Base-by-base conservation (phyloP, 2,329 filamentous ascomycete genomes). In the Hortaea sp. region DNA sequence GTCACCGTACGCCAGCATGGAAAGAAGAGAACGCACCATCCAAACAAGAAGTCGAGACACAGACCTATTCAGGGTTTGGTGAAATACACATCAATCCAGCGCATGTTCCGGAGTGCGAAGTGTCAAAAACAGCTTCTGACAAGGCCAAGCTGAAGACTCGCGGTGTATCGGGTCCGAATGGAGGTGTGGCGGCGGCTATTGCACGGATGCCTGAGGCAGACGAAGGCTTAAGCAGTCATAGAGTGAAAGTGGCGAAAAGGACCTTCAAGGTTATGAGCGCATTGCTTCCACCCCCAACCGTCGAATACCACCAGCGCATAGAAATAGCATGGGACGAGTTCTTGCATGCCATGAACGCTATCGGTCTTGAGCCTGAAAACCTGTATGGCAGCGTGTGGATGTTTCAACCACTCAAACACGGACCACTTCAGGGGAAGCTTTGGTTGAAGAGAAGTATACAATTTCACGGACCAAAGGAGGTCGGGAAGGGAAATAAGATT, bases 371-470 rank as follows among this genome's bases (percentile, higher is more conserved):
- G 0, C 68, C 69, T 0, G 63, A 77, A 59, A 81, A 82, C 60
- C 65, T 81, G 0, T 78, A 79, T 48, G 76, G 77, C 0, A 81
- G 75, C 1, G 73, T 73, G 0, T 82, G 79, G 79, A 73, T 79
- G 7, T 82, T 82, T 49, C 66, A 63, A 10, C 73, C 72, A 3
- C 34, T 53, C 37, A 44, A 41, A 11, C 57, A 57, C 4, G 20
- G 20, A 20, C 20, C 20, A 20, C 20, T 20, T 20, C 20, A 20
- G 20, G 20, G 20, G 20, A 53, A 52, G 3, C 48, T 69, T 20
- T 66, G 72, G 44, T 64, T 70, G 0, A 63, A 70, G 35, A 60
- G 71, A 4, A 70, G 68, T 27, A 81, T 82, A 30, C 73, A 78
- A 45, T 77, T 81, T 49, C 76, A 82, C 50, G 76, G 81, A 54